Evolutionary conservation across 2,329 filamentous ascomycete genomes (phyloP).

Genomic region (Pestalotiopsis sp.): DNA sequence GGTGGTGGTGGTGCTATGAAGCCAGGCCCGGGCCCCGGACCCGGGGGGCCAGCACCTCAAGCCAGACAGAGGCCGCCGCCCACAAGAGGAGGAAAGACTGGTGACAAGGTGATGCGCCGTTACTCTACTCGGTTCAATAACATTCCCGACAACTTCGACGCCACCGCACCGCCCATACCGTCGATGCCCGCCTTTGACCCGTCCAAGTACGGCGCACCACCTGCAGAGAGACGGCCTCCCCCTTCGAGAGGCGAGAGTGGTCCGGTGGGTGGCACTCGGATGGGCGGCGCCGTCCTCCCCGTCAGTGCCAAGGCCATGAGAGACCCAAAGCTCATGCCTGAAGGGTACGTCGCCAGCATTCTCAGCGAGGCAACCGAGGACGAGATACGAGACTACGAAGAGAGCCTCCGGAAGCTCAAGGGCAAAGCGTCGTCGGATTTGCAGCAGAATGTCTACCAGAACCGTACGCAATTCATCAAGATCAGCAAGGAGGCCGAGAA

Average conservation of each 20-base stretch:
- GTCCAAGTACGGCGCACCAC: constrained; percentile 54
- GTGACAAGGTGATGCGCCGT: constrained; percentile 88
- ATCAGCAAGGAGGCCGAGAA: constrained; percentile 99
- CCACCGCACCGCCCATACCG: constrained; percentile 74
- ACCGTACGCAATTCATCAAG: constrained; percentile 97
- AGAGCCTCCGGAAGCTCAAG: constrained; percentile 75
- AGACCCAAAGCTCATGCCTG: constrained; percentile 77
- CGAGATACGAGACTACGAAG: constrained; percentile 82
- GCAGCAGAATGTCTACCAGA: constrained; percentile 95
- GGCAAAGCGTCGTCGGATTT: constrained; percentile 79
- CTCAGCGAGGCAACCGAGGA: constrained; percentile 85
- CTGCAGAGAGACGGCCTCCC: constrained; percentile 49
- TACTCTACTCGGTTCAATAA: constrained; percentile 94
- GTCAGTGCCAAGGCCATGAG: constrained; percentile 79
- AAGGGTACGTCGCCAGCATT: constrained; percentile 76
- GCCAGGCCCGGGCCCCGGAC: background rate
- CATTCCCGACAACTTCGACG: constrained; percentile 69
- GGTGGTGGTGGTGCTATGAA: too few species aligned
- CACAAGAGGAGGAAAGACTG: constrained; percentile 62
- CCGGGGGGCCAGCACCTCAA: constrained; percentile 16
- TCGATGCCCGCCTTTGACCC: constrained; percentile 58
- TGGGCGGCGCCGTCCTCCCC: constrained; percentile 61
- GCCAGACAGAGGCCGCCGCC: constrained; percentile 53
- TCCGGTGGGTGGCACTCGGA: constrained; percentile 43
- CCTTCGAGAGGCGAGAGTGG: constrained; percentile 54